Conservation (phyloP, 2,329 filamentous ascomycete species). For the Lasiodiplodia citricola region DNA sequence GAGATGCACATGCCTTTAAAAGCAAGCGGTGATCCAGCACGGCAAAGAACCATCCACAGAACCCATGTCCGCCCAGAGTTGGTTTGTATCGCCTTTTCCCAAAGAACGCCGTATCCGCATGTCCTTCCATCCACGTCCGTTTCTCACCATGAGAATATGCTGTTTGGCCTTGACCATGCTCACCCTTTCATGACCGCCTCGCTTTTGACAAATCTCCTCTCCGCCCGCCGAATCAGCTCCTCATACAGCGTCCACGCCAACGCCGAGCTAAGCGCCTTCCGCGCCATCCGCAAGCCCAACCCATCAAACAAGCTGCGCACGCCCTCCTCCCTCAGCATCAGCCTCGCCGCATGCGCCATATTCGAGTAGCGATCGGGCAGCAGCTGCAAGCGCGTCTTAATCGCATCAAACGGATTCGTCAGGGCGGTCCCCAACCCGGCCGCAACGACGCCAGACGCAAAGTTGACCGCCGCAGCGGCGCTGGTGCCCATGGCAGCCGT, state of each 20-base stretch:
- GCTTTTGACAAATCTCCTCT: constrained; percentile 44
- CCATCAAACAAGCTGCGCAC: constrained; percentile 82
- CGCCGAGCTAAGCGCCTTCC: constrained; percentile 93
- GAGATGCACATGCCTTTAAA: background rate
- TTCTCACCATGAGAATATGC: background rate
- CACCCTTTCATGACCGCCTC: constrained; percentile 14
- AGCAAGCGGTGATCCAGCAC: background rate
- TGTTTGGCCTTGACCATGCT: background rate
- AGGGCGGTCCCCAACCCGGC: constrained; percentile 83
- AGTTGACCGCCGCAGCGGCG: constrained; percentile 76
- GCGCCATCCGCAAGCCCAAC: constrained; percentile 80
- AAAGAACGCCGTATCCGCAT: background rate
- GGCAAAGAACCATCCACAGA: background rate
- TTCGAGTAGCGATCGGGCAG: constrained; percentile 84
- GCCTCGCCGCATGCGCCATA: constrained; percentile 74
- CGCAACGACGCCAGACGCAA: constrained; percentile 78
- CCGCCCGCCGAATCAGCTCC: constrained; percentile 80
- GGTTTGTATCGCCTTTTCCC: background rate
- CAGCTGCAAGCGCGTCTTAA: constrained; percentile 93
- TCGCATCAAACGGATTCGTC: constrained; percentile 95
- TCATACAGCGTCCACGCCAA: constrained; percentile 98
- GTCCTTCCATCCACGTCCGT: background rate
- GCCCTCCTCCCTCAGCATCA: constrained; percentile 85
- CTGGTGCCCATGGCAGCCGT: constrained; percentile 31
- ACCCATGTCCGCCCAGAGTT: background rate